Evolutionary conservation across 1,284 basidiomycete species (phyloP), one percentile per base, ranked within the genome.

Genomic region (Mycena sp.): DNA sequence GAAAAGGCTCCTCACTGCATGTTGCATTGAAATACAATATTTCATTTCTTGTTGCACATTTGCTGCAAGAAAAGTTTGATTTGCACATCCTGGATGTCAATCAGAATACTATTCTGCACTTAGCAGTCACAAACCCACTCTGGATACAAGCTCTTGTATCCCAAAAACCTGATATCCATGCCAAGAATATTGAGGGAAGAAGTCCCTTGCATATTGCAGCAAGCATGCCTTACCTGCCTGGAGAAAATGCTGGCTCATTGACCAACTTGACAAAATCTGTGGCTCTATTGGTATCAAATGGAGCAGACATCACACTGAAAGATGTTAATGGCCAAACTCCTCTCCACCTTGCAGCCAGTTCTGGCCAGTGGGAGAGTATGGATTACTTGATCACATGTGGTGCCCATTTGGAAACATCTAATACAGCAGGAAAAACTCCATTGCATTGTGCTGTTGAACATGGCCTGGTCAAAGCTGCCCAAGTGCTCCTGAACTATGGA

Each of bases 21-120:
- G 45, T 59, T 43, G 62, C 62, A 11, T 35, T 63, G 23, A 63
- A 48, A 55, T 63, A 55, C 21, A 63, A 63, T 11, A 29, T 63
- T 11, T 6, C 49, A 43, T 59, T 50, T 17, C 37, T 63, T 50
- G 51, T 59, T 19, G 57, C 54, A 37, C 54, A 59, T 37, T 21
- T 63, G 9, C 40, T 58, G 1, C 11, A 49, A 21, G 21, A 19
- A 12, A n/a, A 54, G 16, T 3, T 12, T 4, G 35, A 59, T 37
- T 38, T 55, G 6, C n/a, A 26, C 12, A 6, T 28, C 1, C 23
- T 37, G 21, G 62, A 63, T 43, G 6, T 19, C 1, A 35, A 63
- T 17, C 16, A 12, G 2, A 63, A 63, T 21, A 59, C 46, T 16
- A 16, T 25, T 3, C 50, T 63, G 6, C 62, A 63, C 35, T 54